Evolutionary conservation across 768 basidiomycete species (phyloP), one percentile per base, ranked within the genome.

Genomic region (Lactarius deliciosus): DNA sequence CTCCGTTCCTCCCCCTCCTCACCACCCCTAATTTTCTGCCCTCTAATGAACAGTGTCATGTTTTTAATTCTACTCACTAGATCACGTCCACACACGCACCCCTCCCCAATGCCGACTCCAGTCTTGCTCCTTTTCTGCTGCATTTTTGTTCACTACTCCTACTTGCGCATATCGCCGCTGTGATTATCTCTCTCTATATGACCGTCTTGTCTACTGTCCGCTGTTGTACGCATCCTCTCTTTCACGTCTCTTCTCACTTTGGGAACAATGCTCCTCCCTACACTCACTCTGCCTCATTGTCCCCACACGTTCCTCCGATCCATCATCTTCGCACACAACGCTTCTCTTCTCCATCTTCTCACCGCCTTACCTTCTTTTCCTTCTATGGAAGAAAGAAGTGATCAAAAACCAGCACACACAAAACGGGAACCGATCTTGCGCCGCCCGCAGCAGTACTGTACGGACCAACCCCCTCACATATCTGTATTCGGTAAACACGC

Each of bases 251-350:
- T 50, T 25, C n/a, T 47, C 16, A 18, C 20, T 28, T 58, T 41
- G 61, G 61, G 57, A 63, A 50, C 60, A 34, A 53, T 36, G 15
- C 58, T 34, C 50, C 56, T n/a, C 22, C 41, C 38, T 38, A 43
- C 30, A 0, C 41, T 7, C 18, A 16, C 47, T 38, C 45, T 47
- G 56, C 18, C 54, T 58, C 45, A 40, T 43, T 34, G 30, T 30
- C 30, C 56, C 60, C 65, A 62, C 60, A 66, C 61, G 61, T 63
- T 66, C 62, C 62, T 43, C 38, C 61, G 61, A 58, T 61, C 38
- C 34, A 57, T 34, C 47, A n/a, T 57, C 47, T 59, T 41, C 38
- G 50, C 34, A 40, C 34, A 25, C 36, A 41, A 3, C 8, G 36
- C 38, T n/a, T 16, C 16, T 45, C 8, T 50, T 40, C 32, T 22